These are phyloP conservation scores for Limnanthes douglasii DNA, from an alignment of 345 rosid genomes.

Conservation along the genomic window DNA sequence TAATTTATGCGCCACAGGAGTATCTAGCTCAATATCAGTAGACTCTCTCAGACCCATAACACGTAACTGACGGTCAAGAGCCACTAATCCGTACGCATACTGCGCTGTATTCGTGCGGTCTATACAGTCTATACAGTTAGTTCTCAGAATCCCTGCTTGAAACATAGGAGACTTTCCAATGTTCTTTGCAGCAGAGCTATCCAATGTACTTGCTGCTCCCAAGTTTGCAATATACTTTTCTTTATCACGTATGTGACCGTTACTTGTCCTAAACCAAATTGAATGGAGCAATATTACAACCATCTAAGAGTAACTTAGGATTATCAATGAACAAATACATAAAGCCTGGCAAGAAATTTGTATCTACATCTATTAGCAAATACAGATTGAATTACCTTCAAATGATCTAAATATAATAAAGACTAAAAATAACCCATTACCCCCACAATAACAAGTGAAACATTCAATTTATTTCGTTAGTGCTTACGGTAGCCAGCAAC, in stretches of 20 bases:
- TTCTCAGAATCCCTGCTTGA: slow-evolving; percentile 58
- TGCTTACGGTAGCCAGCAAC: too few species aligned
- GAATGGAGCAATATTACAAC: too few species aligned
- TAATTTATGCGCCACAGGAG: slow-evolving; percentile 39
- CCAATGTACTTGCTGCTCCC: slow-evolving; percentile 11
- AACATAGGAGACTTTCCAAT: slow-evolving; percentile 14
- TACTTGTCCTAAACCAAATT: slow-evolving; percentile 24
- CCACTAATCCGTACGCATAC: slow-evolving; percentile 47
- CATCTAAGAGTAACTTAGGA: too few species aligned
- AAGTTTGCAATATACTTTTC: background rate
- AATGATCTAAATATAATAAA: too few species aligned
- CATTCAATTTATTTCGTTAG: too few species aligned
- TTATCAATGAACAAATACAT: too few species aligned
- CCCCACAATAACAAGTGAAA: too few species aligned
- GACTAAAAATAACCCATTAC: too few species aligned
- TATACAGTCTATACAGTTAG: slow-evolving; percentile 72
- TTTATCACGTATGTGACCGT: too few species aligned
- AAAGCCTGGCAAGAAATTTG: too few species aligned
- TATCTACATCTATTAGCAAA: too few species aligned
- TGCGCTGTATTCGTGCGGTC: slow-evolving; percentile 83
- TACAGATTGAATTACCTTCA: too few species aligned
- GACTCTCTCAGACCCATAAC: slow-evolving; percentile 26
- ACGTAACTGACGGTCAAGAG: slow-evolving; percentile 48
- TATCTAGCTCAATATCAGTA: slow-evolving; percentile 28
- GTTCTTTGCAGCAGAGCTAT: slow-evolving; percentile 6